Evolutionary conservation across 139 green algal species (phyloP).

Genomic region (Penium margaritaceum): DNA sequence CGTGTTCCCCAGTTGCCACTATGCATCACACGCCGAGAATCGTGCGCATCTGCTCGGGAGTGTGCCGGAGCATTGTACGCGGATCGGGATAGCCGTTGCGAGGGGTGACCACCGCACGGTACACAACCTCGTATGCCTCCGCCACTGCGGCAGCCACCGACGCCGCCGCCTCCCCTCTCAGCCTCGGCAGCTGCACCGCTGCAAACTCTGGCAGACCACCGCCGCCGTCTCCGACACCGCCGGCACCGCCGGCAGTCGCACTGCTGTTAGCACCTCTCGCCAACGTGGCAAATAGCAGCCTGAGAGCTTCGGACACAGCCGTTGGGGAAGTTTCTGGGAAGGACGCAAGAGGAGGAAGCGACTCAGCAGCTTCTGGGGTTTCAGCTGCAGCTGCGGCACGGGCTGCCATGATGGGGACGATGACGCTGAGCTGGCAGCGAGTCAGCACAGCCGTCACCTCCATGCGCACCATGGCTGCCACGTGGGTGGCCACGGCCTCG

Average conservation of each 20-base stretch:
- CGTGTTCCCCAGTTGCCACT: too few relatives aligned
- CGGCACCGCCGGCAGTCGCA: slow-evolving; percentile 6
- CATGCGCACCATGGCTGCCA: slow-evolving; percentile 1
- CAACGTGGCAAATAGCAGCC: neutral
- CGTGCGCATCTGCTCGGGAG: slow-evolving; percentile 35
- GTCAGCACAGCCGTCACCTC: slow-evolving; percentile 3
- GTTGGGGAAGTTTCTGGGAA: neutral
- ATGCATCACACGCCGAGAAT: slow-evolving; percentile 44
- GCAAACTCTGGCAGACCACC: slow-evolving; percentile 37
- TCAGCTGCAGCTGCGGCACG: too few relatives aligned
- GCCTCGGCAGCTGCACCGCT: slow-evolving; percentile 15
- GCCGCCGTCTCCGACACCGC: too few relatives aligned
- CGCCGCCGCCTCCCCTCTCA: slow-evolving; percentile 13
- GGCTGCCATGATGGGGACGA: neutral
- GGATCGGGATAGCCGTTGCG: slow-evolving; percentile 20
- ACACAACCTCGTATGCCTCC: slow-evolving; percentile 31
- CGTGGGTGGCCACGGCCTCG: slow-evolving; percentile 12
- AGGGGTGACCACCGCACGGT: slow-evolving; percentile 18
- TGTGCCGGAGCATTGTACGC: slow-evolving; percentile 26
- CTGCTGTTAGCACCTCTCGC: neutral
- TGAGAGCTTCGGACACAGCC: neutral
- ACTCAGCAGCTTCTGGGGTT: neutral
- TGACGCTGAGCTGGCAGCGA: neutral
- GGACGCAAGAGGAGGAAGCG: neutral
- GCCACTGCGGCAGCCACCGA: slow-evolving; percentile 18